A percentile compares a stretch with the other conserved stretches of the same genome.
phyloP scores from a whole-genome alignment of 2,329 filamentous ascomycete species.

The Pseudonectria foliicola region DNA sequence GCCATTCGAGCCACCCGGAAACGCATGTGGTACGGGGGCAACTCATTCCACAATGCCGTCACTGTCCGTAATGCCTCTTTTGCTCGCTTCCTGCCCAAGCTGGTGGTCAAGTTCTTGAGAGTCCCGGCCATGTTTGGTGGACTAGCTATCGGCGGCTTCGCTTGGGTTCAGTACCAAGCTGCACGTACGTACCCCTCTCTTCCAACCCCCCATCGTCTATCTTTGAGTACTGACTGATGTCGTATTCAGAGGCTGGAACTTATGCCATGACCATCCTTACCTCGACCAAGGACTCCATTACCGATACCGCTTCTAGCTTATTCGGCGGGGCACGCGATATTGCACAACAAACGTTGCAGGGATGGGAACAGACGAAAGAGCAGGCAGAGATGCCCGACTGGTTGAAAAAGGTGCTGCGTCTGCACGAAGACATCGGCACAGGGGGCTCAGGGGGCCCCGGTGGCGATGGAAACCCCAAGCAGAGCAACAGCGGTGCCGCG shows the following conservation, averaged over 20 bases:
- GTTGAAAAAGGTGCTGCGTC: slow-evolving; percentile 65
- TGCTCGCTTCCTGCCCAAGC: slow-evolving; percentile 65
- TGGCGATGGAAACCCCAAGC: slow-evolving; percentile 46
- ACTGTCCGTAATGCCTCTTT: slow-evolving; percentile 58
- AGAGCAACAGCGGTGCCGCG: slow-evolving; percentile 52
- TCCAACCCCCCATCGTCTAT: too few relatives aligned
- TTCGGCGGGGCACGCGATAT: slow-evolving; percentile 68
- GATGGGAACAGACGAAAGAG: slow-evolving; percentile 80
- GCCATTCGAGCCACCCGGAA: slow-evolving; percentile 53
- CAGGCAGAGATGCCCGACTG: slow-evolving; percentile 65
- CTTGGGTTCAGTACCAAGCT: slow-evolving; percentile 95
- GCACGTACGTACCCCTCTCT: slow-evolving; percentile 52
- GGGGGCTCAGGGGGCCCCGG: slow-evolving; percentile 41
- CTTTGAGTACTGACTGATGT: slow-evolving; percentile 23
- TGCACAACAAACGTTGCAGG: slow-evolving; percentile 69
- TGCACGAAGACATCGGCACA: slow-evolving; percentile 53
- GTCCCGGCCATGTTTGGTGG: slow-evolving; percentile 90
- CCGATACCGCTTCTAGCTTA: slow-evolving; percentile 59
- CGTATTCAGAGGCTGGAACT: slow-evolving; percentile 38
- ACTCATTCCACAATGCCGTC: slow-evolving; percentile 75
- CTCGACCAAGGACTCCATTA: slow-evolving; percentile 64
- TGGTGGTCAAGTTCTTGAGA: slow-evolving; percentile 82
- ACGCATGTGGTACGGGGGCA: slow-evolving; percentile 71
- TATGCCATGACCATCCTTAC: slow-evolving; percentile 60
- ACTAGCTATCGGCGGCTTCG: slow-evolving; percentile 75